phyloP scores from a whole-genome alignment of 1,284 basidiomycete genomes.

The Rugosomyces carneus region DNA sequence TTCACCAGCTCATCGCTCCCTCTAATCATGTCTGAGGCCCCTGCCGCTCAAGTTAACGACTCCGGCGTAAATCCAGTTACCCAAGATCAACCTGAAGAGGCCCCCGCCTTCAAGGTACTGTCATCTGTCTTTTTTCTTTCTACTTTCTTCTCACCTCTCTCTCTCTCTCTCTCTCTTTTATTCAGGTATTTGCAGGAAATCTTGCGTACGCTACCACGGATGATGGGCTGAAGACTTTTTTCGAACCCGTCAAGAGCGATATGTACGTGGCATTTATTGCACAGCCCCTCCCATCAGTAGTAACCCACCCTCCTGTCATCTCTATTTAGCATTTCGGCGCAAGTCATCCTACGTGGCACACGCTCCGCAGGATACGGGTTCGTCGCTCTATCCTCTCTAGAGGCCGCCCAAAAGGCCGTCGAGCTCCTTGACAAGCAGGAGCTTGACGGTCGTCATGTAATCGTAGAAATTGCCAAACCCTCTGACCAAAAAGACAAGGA shows the following conservation, averaged over 20 bases:
- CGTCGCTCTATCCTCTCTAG: conserved; percentile 74
- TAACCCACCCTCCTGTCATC: conserved; percentile 8
- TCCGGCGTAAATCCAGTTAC: conserved; percentile 73
- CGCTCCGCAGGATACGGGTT: conserved; percentile 91
- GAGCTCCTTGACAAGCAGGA: conserved; percentile 82
- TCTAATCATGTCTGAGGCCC: conserved; percentile 80
- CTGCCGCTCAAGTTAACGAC: conserved; percentile 69
- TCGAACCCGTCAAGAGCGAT: conserved; percentile 74
- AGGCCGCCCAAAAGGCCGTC: conserved; percentile 83
- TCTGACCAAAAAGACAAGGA: conserved; percentile 80
- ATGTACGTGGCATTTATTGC: conserved; percentile 56
- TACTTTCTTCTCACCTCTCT: conserved; percentile 16
- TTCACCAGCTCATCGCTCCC: conserved; percentile 43
- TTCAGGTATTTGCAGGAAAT: conserved; percentile 81
- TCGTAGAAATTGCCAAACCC: conserved; percentile 87
- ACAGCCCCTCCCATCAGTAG: conserved; percentile 26
- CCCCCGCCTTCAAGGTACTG: conserved; percentile 74
- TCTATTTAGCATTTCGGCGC: conserved; percentile 65
- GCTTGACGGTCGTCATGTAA: conserved; percentile 81
- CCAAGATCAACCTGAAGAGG: conserved; percentile 65
- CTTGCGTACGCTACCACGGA: conserved; percentile 85
- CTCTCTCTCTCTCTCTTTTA: conserved; percentile 14
- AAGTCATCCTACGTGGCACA: conserved; percentile 75
- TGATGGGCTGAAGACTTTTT: conserved; percentile 86
- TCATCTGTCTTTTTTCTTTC: too few species aligned